phyloP scores from a whole-genome alignment of 371 early-diverging fungal genomes.

The Apophysomyces sp. region DNA sequence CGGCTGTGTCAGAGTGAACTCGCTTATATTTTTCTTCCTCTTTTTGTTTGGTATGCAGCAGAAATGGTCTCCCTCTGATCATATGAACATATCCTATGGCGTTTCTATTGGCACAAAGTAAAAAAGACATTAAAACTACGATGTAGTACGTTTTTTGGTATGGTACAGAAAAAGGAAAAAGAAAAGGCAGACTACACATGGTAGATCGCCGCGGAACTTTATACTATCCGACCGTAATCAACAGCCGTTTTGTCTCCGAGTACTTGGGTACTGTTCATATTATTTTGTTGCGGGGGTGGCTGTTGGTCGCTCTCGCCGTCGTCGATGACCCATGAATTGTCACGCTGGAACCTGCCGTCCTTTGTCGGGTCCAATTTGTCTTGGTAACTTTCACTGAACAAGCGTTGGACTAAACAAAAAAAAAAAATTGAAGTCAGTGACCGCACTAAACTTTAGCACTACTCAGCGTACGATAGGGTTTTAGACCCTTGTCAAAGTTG shows the following conservation, averaged over 20 bases:
- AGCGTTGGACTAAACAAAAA: slow-evolving; percentile 23
- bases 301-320: slow-evolving; percentile 6
- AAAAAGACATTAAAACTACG: no score
- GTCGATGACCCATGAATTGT: slow-evolving; percentile 21
- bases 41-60: no score
- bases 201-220: background rate
- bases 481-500: slow-evolving; percentile 47
- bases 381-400: slow-evolving; percentile 18
- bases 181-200: background rate
- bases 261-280: background rate
- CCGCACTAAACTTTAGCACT: background rate
- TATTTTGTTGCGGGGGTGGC: background rate
- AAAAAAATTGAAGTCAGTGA: background rate
- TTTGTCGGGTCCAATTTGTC: slow-evolving; percentile 9
- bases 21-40: no score
- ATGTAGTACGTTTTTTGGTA: background rate
- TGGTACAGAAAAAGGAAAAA: background rate
- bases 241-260: background rate
- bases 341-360: background rate
- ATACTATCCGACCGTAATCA: background rate
- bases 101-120: no score
- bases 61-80: no score
- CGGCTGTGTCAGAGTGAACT: no score
- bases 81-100: no score
- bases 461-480: slow-evolving; percentile 41